Evolutionary conservation across 208 protist species (phyloP), one percentile per base, ranked within the genome.

Genomic region (Leishmania braziliensis): DNA sequence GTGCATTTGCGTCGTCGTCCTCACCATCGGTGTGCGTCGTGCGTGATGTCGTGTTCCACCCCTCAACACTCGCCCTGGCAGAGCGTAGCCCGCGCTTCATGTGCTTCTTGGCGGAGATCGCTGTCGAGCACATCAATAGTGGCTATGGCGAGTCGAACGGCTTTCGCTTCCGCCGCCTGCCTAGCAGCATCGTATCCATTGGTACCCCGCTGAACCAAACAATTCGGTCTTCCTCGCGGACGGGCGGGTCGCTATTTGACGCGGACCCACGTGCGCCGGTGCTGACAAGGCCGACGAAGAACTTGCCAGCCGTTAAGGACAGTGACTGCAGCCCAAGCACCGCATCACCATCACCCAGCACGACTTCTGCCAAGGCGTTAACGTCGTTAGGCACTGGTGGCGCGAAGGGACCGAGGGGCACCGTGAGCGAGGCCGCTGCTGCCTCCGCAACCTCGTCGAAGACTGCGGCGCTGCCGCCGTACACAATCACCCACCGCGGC

Each of bases 41-140:
- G 39, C 92, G 95, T 85, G 95, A 98, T 75, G 95, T 93, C 20
- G 94, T 96, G 20, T 98, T 95, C 75, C 93, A 98, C 82, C 94
- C 95, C 0, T 62, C 88, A 54, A 97, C 95, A 54, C 70, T 96
- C 36, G 66, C 84, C 20, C 84, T 98, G 51, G 88, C 93, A 23
- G 87, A 96, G 69, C 88, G 87, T 33, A 97, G 93, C 80, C 77
- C 88, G 48, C 83, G 85, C 20, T 98, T 98, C 83, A 85, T 96
- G 81, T 95, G 90, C 86, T 98, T 98, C 81, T 85, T 98, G 54
- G 90, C 95, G 5, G 94, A 98, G 85, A 98, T 98, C 85, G 94
- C 93, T 0, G 95, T 98, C 43, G 95, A 98, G 88, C 94, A 98
- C 84, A 92, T 98, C 66, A 98, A 98, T 81, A 86, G 62, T 60